phyloP scores from a whole-genome alignment of 1,284 basidiomycete genomes.

The Ceratobasidium sp. region DNA sequence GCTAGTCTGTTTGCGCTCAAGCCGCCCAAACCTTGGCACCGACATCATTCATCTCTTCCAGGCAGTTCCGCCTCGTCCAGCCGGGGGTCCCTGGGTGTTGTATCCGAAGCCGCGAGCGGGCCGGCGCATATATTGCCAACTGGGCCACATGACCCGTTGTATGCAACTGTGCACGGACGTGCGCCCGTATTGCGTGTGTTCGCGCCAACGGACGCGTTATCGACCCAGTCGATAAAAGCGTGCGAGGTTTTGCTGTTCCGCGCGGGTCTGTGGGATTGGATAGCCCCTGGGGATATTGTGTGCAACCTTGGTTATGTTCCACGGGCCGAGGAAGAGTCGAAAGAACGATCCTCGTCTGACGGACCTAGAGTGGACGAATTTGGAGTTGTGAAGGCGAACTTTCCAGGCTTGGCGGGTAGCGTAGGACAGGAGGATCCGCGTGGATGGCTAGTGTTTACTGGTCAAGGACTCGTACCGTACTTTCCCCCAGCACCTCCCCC shows the following conservation, averaged over 20 bases:
- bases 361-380: constrained; percentile 45
- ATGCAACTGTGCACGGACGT: constrained; percentile 69
- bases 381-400: constrained; percentile 31
- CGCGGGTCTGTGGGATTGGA: constrained; percentile 72
- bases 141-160: constrained; percentile 68
- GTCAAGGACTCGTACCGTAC: constrained; percentile 63
- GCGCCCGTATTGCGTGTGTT: constrained; percentile 79
- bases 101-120: constrained; percentile 15
- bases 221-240: constrained; percentile 60
- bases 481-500: constrained; percentile 39
- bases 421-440: constrained; percentile 46
- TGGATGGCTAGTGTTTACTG: constrained; percentile 76
- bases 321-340: constrained; percentile 54
- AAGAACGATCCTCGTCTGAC: constrained; percentile 49
- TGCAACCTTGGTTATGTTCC: constrained; percentile 81
- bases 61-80: constrained; percentile 31
- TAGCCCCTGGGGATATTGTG: constrained; percentile 76
- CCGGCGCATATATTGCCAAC: constrained; percentile 22
- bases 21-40: constrained; percentile 1
- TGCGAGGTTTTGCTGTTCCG: constrained; percentile 73
- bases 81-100: constrained; percentile 23
- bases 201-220: constrained; percentile 69
- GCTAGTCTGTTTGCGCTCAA: not conserved
- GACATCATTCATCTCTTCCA: constrained; percentile 34
- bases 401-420: constrained; percentile 51